Base-by-base conservation (phyloP, 768 basidiomycete species). In the Suillus brevipes region DNA sequence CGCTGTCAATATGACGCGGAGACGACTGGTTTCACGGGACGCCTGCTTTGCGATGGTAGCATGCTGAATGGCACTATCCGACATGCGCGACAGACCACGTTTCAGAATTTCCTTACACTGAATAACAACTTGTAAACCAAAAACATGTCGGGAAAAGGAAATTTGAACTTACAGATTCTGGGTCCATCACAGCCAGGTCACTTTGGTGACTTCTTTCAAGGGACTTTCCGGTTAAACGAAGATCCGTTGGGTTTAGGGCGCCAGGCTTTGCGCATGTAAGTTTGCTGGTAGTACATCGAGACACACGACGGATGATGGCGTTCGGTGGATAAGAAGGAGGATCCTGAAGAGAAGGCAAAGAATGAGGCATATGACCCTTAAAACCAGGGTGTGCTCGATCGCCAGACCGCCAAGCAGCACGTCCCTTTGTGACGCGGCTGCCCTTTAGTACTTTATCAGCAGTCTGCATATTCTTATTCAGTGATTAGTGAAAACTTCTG, bases 21-120 rank as follows among this genome's bases (percentile, higher is more conserved):
- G 64, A 23, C 38, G 25, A 12, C 45, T 64, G 5, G 9, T 60
- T 47, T 64, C 64, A 38, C 25, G 40, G 6, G 57, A 23, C 2
- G 64, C 64, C 13, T 64, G 43, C 57, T 64, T 64, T 6, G 55
- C 63, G 28, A 64, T n/a, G 34, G 53, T 56, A 14, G 55, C 63
- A 14, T 56, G 20, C 5, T 49, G 47, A 49, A 49, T 49, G 5
- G 20, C 31, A 57, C 23, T 14, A n/a, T 34, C 18, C 13, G 12
- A 10, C 37, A 34, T 31, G 6, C 6, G 6, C 6, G 7, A 7
- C 23, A 57, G 2, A 57, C 56, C 56, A 34, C 25, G 14, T 34
- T 34, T 34, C 34, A 57, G n/a, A 4, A 57, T 8, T 16, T 57
- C 28, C 14, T 57, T 57, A 2, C 34, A 2, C 56, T 57, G 14